Evolutionary conservation across 768 basidiomycete species (phyloP), one percentile per base, ranked within the genome.

Genomic region (Phallus indusiatus): DNA sequence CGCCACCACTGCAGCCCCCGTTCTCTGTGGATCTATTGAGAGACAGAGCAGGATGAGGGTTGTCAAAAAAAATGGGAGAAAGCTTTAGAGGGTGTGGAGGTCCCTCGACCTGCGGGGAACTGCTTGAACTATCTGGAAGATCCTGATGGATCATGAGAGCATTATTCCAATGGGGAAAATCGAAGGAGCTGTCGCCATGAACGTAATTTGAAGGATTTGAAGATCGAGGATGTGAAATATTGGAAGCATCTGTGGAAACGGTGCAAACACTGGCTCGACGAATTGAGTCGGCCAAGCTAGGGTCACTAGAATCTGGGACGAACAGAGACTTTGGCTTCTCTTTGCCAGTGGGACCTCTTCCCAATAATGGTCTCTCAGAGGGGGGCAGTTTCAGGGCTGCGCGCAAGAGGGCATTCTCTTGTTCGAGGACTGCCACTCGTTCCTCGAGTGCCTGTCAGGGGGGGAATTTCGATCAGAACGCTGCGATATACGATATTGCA

Each of bases 271-370:
- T 59, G 28, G 57, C 28, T 20, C 57, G 57, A 51, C 57, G 57
- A 34, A 59, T 51, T 36, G 55, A 21, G 20, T 59, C 57, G 1
- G 12, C 46, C 46, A 56, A 28, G n/a, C 28, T 46, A 17, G 50
- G 12, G 5, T 51, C 49, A 2, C 33, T 48, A 18, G 22, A 10
- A 18, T 59, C 50, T 17, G 57, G 18, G 14, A 22, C 49, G 46
- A 59, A 59, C 60, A 0, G 60, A 68, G 69, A 54, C 65, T 78
- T 88, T 53, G 86, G 84, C 67, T 83, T 90, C 69, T 92, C 90
- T 71, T 90, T 90, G 35, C 90, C 90, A 0, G 90, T 93, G 24
- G 90, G 90, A 51, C 90, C 90, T 73, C 84, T 90, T 49, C 90
- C 90, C 53, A 93, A 77, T 1, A 83, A 72, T 17, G 81, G 80